phyloP scores from a whole-genome alignment of 106 monocot species.

The Iris macrosiphon region DNA sequence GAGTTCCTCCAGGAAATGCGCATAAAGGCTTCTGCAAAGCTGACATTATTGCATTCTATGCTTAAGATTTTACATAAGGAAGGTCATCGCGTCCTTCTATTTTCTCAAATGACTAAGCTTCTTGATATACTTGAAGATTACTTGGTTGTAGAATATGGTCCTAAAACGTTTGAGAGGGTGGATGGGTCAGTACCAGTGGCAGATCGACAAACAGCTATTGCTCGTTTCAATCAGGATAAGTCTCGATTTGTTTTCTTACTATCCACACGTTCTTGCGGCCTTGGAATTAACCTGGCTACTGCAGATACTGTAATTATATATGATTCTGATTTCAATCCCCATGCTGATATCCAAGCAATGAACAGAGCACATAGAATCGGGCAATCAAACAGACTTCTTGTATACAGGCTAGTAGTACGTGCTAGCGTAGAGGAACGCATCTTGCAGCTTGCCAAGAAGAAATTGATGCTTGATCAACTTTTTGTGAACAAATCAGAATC shows the following conservation, averaged over 20 bases:
- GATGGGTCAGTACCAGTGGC: conserved; percentile 92
- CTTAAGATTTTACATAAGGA: conserved; percentile 78
- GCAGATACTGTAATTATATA: conserved; percentile 98
- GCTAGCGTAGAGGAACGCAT: conserved; percentile 99
- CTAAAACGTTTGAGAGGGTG: conserved; percentile 87
- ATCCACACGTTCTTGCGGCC: conserved; percentile 94
- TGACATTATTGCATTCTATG: conserved; percentile 84
- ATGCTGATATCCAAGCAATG: conserved; percentile 99
- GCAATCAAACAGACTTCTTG: conserved; percentile 86
- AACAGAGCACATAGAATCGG: conserved; percentile 98
- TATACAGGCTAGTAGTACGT: conserved; percentile 94
- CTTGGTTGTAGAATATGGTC: conserved; percentile 70
- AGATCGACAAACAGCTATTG: conserved; percentile 85
- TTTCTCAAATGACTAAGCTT: conserved; percentile 99
- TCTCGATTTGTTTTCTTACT: conserved; percentile 87
- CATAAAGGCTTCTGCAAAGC: conserved; percentile 92
- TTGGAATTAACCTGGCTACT: conserved; percentile 95
- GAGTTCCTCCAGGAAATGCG: conserved; percentile 97
- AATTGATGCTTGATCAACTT: conserved; percentile 98
- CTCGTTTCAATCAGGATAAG: conserved; percentile 94
- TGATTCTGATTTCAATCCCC: conserved; percentile 99
- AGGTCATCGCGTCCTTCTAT: conserved; percentile 93
- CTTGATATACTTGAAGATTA: conserved; percentile 99
- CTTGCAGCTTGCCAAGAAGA: conserved; percentile 94
- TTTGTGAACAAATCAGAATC: conserved; percentile 95